A percentile compares a stretch with the other conserved stretches of the same genome.
Conservation (phyloP, 169 alveolate genomes). For the Cryptosporidium canis region DNA sequence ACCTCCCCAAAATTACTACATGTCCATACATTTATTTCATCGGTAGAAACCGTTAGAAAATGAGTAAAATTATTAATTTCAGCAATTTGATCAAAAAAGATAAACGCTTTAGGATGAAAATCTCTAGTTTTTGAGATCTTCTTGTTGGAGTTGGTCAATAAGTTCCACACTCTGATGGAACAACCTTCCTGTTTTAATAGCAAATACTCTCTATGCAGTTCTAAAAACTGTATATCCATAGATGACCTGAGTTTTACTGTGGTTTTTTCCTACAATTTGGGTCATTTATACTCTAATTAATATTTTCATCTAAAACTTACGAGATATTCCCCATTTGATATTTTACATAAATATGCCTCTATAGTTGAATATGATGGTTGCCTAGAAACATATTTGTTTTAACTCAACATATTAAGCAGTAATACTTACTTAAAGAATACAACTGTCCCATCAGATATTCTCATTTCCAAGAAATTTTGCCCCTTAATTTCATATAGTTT, state of each 20-base stretch:
- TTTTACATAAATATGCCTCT: constrained; percentile 67
- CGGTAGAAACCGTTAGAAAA: constrained; percentile 56
- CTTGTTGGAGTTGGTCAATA: constrained; percentile 27
- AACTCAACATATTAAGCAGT: no score
- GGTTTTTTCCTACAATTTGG: constrained; percentile 29
- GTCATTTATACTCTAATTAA: background rate
- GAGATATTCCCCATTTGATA: constrained; percentile 41
- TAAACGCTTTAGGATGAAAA: constrained; percentile 70
- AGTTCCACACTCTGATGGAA: constrained; percentile 66
- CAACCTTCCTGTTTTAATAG: constrained; percentile 55
- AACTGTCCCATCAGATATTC: constrained; percentile 70
- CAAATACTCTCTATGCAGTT: constrained; percentile 63
- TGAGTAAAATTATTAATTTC: constrained; percentile 45
- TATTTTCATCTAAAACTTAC: constrained; percentile 14
- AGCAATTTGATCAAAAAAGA: constrained; percentile 59
- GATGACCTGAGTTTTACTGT: constrained; percentile 65
- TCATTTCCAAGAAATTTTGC: constrained; percentile 66
- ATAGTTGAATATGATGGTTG: constrained; percentile 71
- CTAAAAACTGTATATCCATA: constrained; percentile 61
- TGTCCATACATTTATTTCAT: constrained; percentile 60
- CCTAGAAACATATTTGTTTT: no score
- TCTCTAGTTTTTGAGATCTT: constrained; percentile 57
- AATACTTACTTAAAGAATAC: constrained; percentile 65
- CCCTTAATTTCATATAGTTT: constrained; percentile 54
- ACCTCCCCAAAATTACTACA: constrained; percentile 62